Evolutionary conservation across 2,329 filamentous ascomycete genomes (phyloP), one percentile per base, ranked within the genome.

Genomic region (Aphanocladium album): DNA sequence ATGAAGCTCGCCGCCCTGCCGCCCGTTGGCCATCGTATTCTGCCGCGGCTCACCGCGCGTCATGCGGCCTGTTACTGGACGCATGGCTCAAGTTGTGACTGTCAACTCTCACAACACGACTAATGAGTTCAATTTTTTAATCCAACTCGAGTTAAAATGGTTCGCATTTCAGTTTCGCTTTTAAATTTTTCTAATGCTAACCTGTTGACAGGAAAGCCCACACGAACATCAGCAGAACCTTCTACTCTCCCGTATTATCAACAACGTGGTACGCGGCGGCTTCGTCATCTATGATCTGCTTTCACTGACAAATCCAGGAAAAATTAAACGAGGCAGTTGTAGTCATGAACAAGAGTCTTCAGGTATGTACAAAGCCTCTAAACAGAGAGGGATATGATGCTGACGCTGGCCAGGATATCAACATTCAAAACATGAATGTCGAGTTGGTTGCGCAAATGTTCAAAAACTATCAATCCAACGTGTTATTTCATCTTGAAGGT

Each of bases 361-460:
- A 96, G 76, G 91, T 93, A 55, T 16, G 62, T 59, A 30, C 19
- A 37, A 45, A 5, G 64, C 50, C 30, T 39, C 25, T 19, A 17
- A 9, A 16, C 33, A 35, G 14, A 35, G 35, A 39, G 19, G 33
- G 27, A 1, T 9, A 46, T n/a, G 58, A 63, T 23, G 63, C 46
- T 62, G 27, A 63, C 39, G 9, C 19, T 16, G 8, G 2, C 3
- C 67, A 96, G 90, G 93, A 98, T 67, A 97, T 98, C 81, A 98
- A 98, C 71, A 88, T 97, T 60, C 90, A 96, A 70, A 99, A 98
- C 74, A 97, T 98, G 92, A 96, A 99, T 71, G 91, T 97, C 39
- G 95, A 98, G 77, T 83, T 98, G 2, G 95, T 98, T 5, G 93
- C 93, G 1, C 93, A 98, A 72, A 99, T 99, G 95, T 99, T 98